These are phyloP conservation scores for Wickerhamomyces bovis DNA, from an alignment of 805 yeast genomes.

Conservation along the genomic window DNA sequence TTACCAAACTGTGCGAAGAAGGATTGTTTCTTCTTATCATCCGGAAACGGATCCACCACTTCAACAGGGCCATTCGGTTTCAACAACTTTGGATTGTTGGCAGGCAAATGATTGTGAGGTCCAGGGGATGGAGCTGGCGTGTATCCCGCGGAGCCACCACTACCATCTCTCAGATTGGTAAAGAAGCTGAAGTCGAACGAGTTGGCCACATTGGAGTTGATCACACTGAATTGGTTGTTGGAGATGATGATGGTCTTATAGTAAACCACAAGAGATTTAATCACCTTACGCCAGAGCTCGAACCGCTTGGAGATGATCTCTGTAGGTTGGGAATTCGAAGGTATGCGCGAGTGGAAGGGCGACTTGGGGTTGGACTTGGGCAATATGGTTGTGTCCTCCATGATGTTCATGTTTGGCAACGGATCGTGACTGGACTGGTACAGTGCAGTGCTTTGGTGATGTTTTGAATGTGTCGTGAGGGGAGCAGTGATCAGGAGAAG, in stretches of 20 bases:
- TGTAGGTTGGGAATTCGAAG: slow-evolving; percentile 68
- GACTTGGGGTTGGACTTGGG: slow-evolving; percentile 19
- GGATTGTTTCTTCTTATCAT: slow-evolving; percentile 29
- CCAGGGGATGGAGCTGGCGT: neutral
- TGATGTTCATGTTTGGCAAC: too few relatives aligned
- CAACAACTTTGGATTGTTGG: slow-evolving; percentile 9
- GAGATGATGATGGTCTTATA: slow-evolving; percentile 73
- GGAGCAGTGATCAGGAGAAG: too few relatives aligned
- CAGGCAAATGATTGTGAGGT: neutral
- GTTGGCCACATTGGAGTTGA: slow-evolving; percentile 72
- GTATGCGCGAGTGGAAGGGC: slow-evolving; percentile 45
- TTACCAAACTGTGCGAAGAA: slow-evolving; percentile 66
- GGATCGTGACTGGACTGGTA: too few relatives aligned
- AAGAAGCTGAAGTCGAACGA: slow-evolving; percentile 50
- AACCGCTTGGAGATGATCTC: slow-evolving; percentile 79
- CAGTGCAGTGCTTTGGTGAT: too few relatives aligned
- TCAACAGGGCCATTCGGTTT: slow-evolving; percentile 27
- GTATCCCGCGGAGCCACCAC: neutral
- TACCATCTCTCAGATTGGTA: slow-evolving; percentile 10
- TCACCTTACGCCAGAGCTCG: slow-evolving; percentile 77
- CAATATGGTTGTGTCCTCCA: slow-evolving; percentile 13
- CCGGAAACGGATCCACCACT: slow-evolving; percentile 28
- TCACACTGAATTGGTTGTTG: slow-evolving; percentile 80
- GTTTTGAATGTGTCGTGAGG: too few relatives aligned
- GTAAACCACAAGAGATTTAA: slow-evolving; percentile 69